Base-by-base conservation (phyloP, 1,284 basidiomycete genomes). In the Puccinia novopanici region DNA sequence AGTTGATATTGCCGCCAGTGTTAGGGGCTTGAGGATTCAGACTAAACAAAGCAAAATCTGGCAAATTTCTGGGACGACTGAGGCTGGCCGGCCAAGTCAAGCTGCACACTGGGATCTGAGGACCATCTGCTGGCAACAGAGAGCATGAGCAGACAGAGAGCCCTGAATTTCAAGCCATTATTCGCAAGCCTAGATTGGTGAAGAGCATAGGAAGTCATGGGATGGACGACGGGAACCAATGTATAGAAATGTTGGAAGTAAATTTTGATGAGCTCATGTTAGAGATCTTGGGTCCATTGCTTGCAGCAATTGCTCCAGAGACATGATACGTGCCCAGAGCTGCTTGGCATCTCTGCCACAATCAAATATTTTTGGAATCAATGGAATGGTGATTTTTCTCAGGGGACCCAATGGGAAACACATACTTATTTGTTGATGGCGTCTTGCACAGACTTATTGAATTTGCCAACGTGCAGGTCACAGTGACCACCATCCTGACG, bases 221-320 rank as follows among this genome's bases (percentile, higher is more conserved):
- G 89, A 84, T 95, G 93, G 3, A 96, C 87, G 24, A 95, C 87
- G 4, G 93, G 92, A 40, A 89, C 86, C 82, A 90, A 88, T 2
- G 86, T 83, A 84, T 94, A 92, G 82, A 90, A 85, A 68, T 89
- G 84, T 0, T 83, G 82, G 84, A 95, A 95, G 84, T 91, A 95
- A 10, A 90, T 87, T 30, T 91, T 89, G 82, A 94, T 87, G 40
- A 96, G 89, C 0, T 83, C 83, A 0, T 84, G 82, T 17, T 91
- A 88, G 10, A 95, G 87, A 81, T 92, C 91, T 40, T 3, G 75
- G 65, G 52, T 48, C 63, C 12, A 78, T 54, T 22, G 75, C 75
- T 6, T 70, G 63, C 30, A 78, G 48, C 17, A 78, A 65, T 34
- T 65, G 45, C 40, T 78, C 75, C 34, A 78, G 22, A 42, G 75